phyloP scores from a whole-genome alignment of 345 rosid genomes.

The Turritis glabra region DNA sequence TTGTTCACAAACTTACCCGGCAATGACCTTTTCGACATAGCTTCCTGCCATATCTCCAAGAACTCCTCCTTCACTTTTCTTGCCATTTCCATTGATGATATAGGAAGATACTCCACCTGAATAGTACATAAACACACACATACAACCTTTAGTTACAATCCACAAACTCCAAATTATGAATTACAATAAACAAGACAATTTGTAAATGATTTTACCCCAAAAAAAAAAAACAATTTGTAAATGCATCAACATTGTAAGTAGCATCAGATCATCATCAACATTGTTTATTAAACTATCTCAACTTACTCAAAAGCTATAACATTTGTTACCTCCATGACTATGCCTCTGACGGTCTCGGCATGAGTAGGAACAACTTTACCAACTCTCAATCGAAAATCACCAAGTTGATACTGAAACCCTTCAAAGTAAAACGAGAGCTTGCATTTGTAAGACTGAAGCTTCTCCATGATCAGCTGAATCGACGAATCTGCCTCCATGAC shows the following conservation, averaged over 20 bases:
- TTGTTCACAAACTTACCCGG: constrained; percentile 65
- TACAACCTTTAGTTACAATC: background rate
- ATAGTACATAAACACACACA: background rate
- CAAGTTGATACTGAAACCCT: constrained; percentile 82
- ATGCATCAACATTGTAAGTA: background rate
- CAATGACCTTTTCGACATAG: constrained; percentile 61
- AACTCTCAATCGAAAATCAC: constrained; percentile 81
- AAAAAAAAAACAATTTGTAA: background rate
- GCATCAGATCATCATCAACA: background rate
- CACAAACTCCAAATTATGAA: background rate
- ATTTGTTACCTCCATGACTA: constrained; percentile 69
- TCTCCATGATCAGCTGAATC: constrained; percentile 84
- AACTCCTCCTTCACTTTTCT: constrained; percentile 74
- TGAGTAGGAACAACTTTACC: constrained; percentile 79
- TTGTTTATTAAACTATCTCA: background rate
- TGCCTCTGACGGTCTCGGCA: constrained; percentile 76
- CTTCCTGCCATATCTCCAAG: constrained; percentile 71
- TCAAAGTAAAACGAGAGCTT: constrained; percentile 70
- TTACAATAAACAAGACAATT: no score
- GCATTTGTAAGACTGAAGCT: constrained; percentile 75
- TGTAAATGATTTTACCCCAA: no score
- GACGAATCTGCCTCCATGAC: constrained; percentile 76
- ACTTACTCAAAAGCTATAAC: background rate
- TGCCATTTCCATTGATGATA: constrained; percentile 72
- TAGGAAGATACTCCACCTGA: constrained; percentile 87